Base-by-base conservation (phyloP, 306 rosid species). In the Glycyrrhiza uralensis region DNA sequence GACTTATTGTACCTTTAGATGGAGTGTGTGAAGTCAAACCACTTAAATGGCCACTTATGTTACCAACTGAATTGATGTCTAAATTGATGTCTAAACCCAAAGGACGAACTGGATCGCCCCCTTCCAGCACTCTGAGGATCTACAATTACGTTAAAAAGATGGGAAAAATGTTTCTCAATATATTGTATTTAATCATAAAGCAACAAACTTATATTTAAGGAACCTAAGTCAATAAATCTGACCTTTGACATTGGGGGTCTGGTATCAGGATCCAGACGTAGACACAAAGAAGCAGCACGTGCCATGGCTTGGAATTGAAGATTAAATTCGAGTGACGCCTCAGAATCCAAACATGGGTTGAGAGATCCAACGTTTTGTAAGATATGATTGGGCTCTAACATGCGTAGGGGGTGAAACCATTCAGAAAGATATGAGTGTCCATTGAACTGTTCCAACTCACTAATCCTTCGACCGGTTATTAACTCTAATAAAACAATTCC, bases 231-330 rank as follows among this genome's bases (percentile, higher is more conserved):
- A 69, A n/a, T n/a, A n/a, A n/a, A 68, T 66, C 50, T 57, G 4
- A 94, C 99, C 99, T 91, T 94, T 14, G 99, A 91, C 88, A 94
- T 89, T 35, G 85, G 79, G 30, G 99, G 96, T 79, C 97, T 87
- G 19, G 86, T 79, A 32, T 89, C 89, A 11, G 95, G 99, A 74
- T 94, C 96, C 79, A 72, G 85, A 17, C 84, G 78, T 15, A 91
- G 90, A 78, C 99, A 91, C 81, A 91, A 50, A 57, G 92, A 87
- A 77, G 95, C 99, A 28, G 99, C 99, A 18, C 85, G 85, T 9
- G 85, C 81, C 96, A 91, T 88, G 5, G 93, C 92, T 71, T 89
- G 90, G 18, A 89, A 72, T 71, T 86, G 95, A 79, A 73, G 76
- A 70, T 85, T 79, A 69, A 89, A 89, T 50, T 86, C 91, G 2